A percentile compares a stretch with the other conserved stretches of the same genome.
These are phyloP conservation scores for Pyricularia grisea DNA, from an alignment of 2,329 filamentous ascomycete species.

Conservation along the genomic window DNA sequence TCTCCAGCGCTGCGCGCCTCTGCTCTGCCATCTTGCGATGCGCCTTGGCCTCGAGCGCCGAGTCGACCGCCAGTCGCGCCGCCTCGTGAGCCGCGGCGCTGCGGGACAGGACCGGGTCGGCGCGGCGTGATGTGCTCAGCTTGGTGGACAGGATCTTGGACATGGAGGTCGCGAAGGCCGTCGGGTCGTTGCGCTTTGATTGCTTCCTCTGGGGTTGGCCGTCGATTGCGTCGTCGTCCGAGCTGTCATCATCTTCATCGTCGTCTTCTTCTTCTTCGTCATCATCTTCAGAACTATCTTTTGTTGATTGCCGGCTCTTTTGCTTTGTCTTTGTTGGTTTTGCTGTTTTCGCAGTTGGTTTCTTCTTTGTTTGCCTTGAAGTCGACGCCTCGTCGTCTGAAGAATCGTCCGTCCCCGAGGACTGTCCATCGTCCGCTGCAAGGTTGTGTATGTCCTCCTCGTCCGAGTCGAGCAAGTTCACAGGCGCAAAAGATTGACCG, in stretches of 20 bases:
- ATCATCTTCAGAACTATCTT: conserved; percentile 19
- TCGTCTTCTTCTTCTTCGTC: conserved; percentile 26
- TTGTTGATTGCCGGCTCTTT: not conserved
- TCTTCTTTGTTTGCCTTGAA: conserved; percentile 5
- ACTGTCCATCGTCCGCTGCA: conserved; percentile 37
- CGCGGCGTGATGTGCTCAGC: conserved; percentile 68
- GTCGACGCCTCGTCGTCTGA: conserved; percentile 22
- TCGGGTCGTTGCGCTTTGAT: conserved; percentile 85
- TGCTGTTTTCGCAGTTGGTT: not conserved
- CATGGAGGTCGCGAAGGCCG: conserved; percentile 85
- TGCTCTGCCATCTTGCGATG: conserved; percentile 70
- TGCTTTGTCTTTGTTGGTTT: conserved; percentile 8
- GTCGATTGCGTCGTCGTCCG: conserved; percentile 20
- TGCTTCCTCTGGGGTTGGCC: conserved; percentile 33
- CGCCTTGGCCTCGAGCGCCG: conserved; percentile 73
- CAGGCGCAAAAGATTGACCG: conserved; percentile 26
- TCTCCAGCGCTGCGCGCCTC: conserved; percentile 70
- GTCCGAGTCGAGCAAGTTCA: conserved; percentile 47
- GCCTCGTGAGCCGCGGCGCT: conserved; percentile 66
- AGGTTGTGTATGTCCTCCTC: conserved; percentile 46
- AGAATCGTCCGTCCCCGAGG: conserved; percentile 19
- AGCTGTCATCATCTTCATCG: conserved; percentile 25
- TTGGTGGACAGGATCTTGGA: conserved; percentile 89
- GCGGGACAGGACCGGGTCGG: conserved; percentile 85
- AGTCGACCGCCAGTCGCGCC: conserved; percentile 62